A percentile compares a stretch with the other conserved stretches of the same genome.
Evolutionary conservation across 331 rosid genomes (phyloP).

Genomic region (Quercus tomentella): DNA sequence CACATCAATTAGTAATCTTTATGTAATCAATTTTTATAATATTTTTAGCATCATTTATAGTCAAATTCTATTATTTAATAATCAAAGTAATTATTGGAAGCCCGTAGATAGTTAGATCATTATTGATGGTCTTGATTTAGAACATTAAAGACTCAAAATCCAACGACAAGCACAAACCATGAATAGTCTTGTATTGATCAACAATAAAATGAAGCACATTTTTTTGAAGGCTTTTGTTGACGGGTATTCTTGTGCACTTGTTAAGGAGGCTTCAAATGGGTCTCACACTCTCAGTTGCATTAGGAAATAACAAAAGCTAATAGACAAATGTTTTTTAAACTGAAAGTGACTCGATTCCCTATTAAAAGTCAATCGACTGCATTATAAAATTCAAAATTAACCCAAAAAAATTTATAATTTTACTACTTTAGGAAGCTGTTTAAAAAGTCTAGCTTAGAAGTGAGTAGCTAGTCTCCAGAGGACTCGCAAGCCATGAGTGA

Average conservation of each 20-base stretch:
- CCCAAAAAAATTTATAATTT: neutral
- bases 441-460: neutral
- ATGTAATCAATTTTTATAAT: no score
- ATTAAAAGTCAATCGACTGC: no score
- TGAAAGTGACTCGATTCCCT: rapidly evolving
- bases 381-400: no score
- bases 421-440: neutral
- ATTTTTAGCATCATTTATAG: no score
- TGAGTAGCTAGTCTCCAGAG: no score
- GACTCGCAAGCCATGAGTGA: neutral
- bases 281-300: no score
- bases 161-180: neutral
- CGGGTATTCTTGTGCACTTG: no score
- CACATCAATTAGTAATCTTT: no score
- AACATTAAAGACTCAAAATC: neutral
- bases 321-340: no score
- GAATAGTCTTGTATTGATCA: neutral
- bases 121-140: neutral
- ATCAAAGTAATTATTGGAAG: neutral
- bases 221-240: no score
- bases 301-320: no score
- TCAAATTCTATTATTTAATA: neutral
- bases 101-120: neutral
- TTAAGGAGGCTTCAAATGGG: no score
- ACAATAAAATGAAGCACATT: neutral